Conservation (phyloP, 2,329 filamentous ascomycete genomes). For the Sclerotiophoma versabilis region DNA sequence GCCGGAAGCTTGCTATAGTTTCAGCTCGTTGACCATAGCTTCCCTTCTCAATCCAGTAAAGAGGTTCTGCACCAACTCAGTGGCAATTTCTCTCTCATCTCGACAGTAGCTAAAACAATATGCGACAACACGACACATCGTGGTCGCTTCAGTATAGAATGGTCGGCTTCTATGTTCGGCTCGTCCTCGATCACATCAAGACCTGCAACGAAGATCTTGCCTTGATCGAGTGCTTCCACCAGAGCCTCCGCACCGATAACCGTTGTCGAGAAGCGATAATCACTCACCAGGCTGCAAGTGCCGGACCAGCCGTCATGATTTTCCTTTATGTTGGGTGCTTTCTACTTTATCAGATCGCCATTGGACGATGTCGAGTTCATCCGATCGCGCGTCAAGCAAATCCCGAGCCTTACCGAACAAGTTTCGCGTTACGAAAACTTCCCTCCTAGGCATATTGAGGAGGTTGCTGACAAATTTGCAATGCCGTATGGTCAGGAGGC, state of each 20-base stretch:
- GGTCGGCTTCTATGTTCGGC: slow-evolving; percentile 56
- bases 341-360: slow-evolving; percentile 38
- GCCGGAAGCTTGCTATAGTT: slow-evolving; percentile 41
- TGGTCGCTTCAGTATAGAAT: slow-evolving; percentile 56
- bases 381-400: slow-evolving; percentile 26
- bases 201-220: slow-evolving; percentile 60
- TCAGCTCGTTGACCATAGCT: slow-evolving; percentile 40
- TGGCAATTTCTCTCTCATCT: slow-evolving; percentile 66
- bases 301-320: slow-evolving; percentile 4
- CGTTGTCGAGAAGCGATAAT: slow-evolving; percentile 38
- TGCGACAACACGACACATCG: slow-evolving; percentile 64
- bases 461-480: background rate
- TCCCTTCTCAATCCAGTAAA: slow-evolving; percentile 35
- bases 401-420: slow-evolving; percentile 33
- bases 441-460: slow-evolving; percentile 30
- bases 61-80: slow-evolving; percentile 63
- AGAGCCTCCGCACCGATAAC: slow-evolving; percentile 63
- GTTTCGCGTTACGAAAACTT: slow-evolving; percentile 41
- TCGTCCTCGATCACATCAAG: slow-evolving; percentile 65
- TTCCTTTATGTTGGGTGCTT: background rate
- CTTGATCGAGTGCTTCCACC: slow-evolving; percentile 58
- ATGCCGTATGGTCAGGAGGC: slow-evolving; percentile 22
- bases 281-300: slow-evolving; percentile 35
- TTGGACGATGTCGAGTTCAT: slow-evolving; percentile 36
- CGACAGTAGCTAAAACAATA: slow-evolving; percentile 64